Evolutionary conservation across 2,329 filamentous ascomycete species (phyloP).

Genomic region (Apiospora arundinis): DNA sequence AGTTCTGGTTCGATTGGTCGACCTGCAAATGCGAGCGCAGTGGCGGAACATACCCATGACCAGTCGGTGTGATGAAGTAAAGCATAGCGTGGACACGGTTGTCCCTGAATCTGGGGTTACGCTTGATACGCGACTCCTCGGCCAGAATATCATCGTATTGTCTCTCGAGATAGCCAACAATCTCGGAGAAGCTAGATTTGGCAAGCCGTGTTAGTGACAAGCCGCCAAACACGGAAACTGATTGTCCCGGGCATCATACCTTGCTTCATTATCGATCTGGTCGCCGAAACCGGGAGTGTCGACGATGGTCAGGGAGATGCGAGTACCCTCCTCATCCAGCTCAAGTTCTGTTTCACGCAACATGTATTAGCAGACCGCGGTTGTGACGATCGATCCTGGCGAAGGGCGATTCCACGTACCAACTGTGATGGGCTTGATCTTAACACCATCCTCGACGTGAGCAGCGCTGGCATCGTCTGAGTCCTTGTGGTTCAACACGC

Average conservation of each 20-base stretch:
- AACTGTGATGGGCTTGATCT: conserved; percentile 98
- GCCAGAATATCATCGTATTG: conserved; percentile 99
- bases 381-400: background rate
- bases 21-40: background rate
- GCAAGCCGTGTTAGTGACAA: background rate
- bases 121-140: conserved; percentile 99
- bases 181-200: conserved; percentile 83
- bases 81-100: conserved; percentile 98
- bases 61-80: conserved; percentile 99
- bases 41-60: conserved; percentile 73
- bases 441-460: conserved; percentile 94
- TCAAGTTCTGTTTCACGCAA: conserved; percentile 72
- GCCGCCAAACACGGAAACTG: conserved; percentile 15
- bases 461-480: conserved; percentile 87
- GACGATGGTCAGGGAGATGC: conserved; percentile 97
- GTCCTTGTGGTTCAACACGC: conserved; percentile 89
- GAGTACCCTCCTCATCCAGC: conserved; percentile 96
- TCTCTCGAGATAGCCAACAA: conserved; percentile 96
- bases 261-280: conserved; percentile 98
- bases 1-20: background rate
- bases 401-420: conserved; percentile 63
- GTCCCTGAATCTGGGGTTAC: conserved; percentile 99
- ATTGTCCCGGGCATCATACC: conserved; percentile 58
- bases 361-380: conserved; percentile 25
- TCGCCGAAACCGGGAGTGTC: conserved; percentile 98